These are phyloP conservation scores for Schoenoplectus triqueter DNA, from an alignment of 202 grass and related monocot genomes.

Conservation along the genomic window DNA sequence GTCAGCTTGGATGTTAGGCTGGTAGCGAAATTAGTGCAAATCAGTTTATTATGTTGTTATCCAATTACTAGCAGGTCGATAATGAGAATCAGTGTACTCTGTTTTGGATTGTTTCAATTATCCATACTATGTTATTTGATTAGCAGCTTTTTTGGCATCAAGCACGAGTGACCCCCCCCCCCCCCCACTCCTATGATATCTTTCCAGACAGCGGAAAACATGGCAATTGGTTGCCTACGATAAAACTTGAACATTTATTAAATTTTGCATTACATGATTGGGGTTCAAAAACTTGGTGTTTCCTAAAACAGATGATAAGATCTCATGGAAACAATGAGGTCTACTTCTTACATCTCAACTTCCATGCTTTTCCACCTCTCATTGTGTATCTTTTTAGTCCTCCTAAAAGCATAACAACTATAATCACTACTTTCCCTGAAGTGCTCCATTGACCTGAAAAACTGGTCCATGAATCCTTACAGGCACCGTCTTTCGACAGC, in stretches of 20 bases:
- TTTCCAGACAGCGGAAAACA: neutral
- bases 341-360: constrained; percentile 51
- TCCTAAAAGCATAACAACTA: constrained; percentile 73
- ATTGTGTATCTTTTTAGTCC: constrained; percentile 67
- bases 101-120: neutral
- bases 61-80: neutral
- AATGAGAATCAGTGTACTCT: no score
- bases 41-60: neutral
- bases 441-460: constrained; percentile 59
- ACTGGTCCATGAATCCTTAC: constrained; percentile 53
- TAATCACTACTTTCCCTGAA: constrained; percentile 60
- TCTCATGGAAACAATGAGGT: neutral
- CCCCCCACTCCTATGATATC: neutral
- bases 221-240: neutral
- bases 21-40: neutral
- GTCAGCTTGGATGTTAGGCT: neutral
- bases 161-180: neutral
- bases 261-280: neutral
- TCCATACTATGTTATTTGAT: neutral
- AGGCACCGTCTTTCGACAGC: constrained; percentile 38
- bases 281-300: neutral
- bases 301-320: constrained; percentile 3
- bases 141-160: neutral
- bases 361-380: constrained; percentile 65
- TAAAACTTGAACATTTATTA: neutral